Evolutionary conservation across 768 basidiomycete genomes (phyloP).

Genomic region (Lyophyllum shimeji): DNA sequence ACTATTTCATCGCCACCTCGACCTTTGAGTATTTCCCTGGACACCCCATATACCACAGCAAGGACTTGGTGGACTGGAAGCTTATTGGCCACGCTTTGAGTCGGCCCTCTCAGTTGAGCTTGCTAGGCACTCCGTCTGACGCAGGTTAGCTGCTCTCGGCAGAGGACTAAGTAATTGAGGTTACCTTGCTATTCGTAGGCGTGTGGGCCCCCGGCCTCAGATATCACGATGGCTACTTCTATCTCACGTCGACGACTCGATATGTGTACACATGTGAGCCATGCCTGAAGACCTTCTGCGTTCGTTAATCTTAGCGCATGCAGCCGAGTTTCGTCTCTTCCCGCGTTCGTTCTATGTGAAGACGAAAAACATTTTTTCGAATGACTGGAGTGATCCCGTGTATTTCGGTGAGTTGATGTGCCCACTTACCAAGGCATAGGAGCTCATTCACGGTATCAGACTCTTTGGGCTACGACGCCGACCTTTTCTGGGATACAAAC

Average conservation of each 20-base stretch:
- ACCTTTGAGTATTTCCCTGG: constrained; percentile 42
- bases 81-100: constrained; percentile 39
- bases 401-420: constrained; percentile 30
- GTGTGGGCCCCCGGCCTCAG: constrained; percentile 37
- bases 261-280: constrained; percentile 38
- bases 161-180: background rate
- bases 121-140: constrained; percentile 38
- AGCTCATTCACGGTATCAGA: constrained; percentile 19
- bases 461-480: constrained; percentile 37
- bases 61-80: constrained; percentile 32
- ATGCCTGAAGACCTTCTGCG: background rate
- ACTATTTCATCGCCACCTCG: constrained; percentile 40
- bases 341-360: constrained; percentile 40
- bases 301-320: background rate
- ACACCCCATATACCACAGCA: constrained; percentile 42
- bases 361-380: constrained; percentile 36
- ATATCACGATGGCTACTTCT: constrained; percentile 35
- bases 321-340: constrained; percentile 36
- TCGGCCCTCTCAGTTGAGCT: constrained; percentile 31
- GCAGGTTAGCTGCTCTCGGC: constrained; percentile 25
- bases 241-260: constrained; percentile 34
- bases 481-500: constrained; percentile 41
- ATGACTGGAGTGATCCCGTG: constrained; percentile 39
- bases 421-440: background rate
- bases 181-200: constrained; percentile 16